Percentiles rank a stretch among this genome's conserved stretches.
Evolutionary conservation across 2,329 filamentous ascomycete genomes (phyloP).

Genomic region (Phyllosticta ampelicida): DNA sequence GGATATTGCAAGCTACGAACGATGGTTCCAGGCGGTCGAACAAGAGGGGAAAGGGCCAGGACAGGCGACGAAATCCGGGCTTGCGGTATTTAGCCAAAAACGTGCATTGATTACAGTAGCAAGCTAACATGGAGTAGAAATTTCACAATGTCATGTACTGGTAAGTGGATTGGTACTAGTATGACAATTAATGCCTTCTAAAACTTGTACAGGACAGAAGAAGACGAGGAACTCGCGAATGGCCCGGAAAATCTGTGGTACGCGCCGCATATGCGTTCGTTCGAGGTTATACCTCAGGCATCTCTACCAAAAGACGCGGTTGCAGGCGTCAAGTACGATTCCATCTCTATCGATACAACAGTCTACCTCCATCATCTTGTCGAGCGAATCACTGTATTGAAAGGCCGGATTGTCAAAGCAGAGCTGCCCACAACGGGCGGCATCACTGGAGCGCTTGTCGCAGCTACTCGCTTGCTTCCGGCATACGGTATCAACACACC

Average conservation of each 20-base stretch:
- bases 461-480: conserved; percentile 2
- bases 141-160: conserved; percentile 8
- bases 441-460: conserved; percentile 19
- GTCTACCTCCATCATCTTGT: conserved; percentile 29
- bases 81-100: conserved; percentile 14
- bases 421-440: conserved; percentile 19
- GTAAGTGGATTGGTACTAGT: not conserved
- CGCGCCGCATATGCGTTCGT: conserved; percentile 25
- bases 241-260: conserved; percentile 26
- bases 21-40: conserved; percentile 28
- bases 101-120: too few species aligned
- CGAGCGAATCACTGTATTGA: conserved; percentile 16
- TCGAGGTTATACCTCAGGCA: conserved; percentile 16
- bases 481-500: not conserved
- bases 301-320: conserved; percentile 14
- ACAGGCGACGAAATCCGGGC: conserved; percentile 15
- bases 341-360: conserved; percentile 29
- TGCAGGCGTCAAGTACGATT: conserved; percentile 21
- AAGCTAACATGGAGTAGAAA: conserved; percentile 8
- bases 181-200: not conserved
- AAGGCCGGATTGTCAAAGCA: conserved; percentile 20
- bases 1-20: conserved; percentile 34
- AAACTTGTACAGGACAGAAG: conserved; percentile 16
- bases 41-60: conserved; percentile 15
- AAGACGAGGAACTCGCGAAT: conserved; percentile 11